Evolutionary conservation across 768 basidiomycete species (phyloP).

Genomic region (Hericium alpestre): DNA sequence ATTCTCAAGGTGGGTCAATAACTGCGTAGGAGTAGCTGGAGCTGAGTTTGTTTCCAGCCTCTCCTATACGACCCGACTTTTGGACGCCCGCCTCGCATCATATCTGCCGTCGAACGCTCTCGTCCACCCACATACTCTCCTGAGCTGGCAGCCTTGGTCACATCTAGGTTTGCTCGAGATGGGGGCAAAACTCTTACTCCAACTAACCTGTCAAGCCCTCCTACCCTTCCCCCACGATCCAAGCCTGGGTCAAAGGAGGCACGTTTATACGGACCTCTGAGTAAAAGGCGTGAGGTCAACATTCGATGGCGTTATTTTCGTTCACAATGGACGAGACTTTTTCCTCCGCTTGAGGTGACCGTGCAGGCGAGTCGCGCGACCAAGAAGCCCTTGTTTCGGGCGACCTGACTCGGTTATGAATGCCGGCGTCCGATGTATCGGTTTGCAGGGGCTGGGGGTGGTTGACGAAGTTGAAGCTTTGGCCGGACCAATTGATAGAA

Average conservation of each 20-base stretch:
- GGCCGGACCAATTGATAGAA: slow-evolving; percentile 24
- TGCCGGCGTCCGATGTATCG: slow-evolving; percentile 25
- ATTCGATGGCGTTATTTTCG: slow-evolving; percentile 57
- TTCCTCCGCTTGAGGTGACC: slow-evolving; percentile 49
- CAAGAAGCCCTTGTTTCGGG: background rate
- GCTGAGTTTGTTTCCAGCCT: slow-evolving; percentile 31
- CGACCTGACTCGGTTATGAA: slow-evolving; percentile 5
- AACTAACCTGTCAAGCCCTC: slow-evolving; percentile 36
- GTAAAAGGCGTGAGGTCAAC: slow-evolving; percentile 68
- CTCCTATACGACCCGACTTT: slow-evolving; percentile 37
- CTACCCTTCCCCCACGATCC: slow-evolving; percentile 46
- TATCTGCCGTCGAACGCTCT: slow-evolving; percentile 39
- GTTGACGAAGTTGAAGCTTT: slow-evolving; percentile 37
- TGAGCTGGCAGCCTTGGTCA: slow-evolving; percentile 53
- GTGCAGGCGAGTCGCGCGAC: slow-evolving; percentile 6
- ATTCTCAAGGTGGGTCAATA: slow-evolving; percentile 44
- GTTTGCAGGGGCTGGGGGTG: slow-evolving; percentile 32
- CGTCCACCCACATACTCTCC: slow-evolving; percentile 58
- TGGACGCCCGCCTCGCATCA: slow-evolving; percentile 35
- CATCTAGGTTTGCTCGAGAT: slow-evolving; percentile 34
- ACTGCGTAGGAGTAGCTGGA: background rate
- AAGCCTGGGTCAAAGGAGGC: slow-evolving; percentile 50
- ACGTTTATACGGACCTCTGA: slow-evolving; percentile 49
- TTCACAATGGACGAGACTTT: slow-evolving; percentile 40
- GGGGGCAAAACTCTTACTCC: slow-evolving; percentile 32